Conservation (phyloP, 345 rosid genomes). For the Salix suchowensis region DNA sequence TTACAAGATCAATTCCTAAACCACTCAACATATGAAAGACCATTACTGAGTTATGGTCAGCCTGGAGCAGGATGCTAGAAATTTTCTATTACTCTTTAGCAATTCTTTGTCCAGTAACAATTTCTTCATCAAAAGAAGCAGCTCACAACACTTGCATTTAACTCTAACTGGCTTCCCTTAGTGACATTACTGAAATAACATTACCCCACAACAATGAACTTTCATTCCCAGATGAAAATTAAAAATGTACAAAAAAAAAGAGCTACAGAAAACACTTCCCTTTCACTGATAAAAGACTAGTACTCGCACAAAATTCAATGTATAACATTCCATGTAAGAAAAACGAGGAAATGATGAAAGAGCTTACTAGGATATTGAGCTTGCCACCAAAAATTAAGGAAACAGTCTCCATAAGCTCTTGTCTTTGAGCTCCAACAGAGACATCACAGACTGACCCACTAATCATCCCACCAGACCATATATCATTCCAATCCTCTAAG, state of each 20-base stretch:
- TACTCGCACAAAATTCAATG: neutral
- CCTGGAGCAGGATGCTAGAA: no score
- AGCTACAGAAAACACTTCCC: neutral
- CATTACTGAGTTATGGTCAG: no score
- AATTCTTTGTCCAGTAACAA: no score
- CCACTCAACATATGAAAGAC: no score
- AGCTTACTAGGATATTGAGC: constrained; percentile 22
- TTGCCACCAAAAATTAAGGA: constrained; percentile 17
- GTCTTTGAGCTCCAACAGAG: constrained; percentile 17
- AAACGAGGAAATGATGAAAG: neutral
- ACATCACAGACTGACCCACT: constrained; percentile 64
- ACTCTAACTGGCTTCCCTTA: neutral
- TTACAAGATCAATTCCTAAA: neutral
- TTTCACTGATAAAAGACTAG: constrained; percentile 24
- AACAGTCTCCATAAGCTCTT: constrained; percentile 11
- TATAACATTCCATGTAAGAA: neutral
- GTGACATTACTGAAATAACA: neutral
- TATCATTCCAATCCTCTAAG: constrained; percentile 43
- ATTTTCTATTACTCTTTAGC: no score
- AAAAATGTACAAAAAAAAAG: neutral
- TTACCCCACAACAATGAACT: neutral
- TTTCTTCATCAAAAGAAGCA: neutral
- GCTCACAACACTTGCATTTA: neutral
- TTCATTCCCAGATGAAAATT: neutral
- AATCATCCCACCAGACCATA: constrained; percentile 33